These are phyloP conservation scores for Candida loeiensis DNA, from an alignment of 805 yeast species.

Conservation along the genomic window DNA sequence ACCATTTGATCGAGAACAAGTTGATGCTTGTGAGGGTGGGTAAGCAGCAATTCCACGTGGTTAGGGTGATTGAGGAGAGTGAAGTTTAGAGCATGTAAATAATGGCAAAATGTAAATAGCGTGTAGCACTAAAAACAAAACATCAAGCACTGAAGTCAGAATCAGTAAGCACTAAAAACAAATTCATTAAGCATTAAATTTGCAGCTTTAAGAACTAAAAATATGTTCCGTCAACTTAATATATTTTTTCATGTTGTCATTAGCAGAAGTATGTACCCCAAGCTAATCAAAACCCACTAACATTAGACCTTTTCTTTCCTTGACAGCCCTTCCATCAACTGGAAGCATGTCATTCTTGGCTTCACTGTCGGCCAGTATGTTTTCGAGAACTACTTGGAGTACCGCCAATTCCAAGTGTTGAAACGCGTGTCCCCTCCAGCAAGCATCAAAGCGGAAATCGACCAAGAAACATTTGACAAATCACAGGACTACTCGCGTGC, in stretches of 20 bases:
- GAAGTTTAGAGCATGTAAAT: neutral
- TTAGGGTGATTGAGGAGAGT: slow-evolving; percentile 29
- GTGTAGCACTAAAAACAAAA: no score
- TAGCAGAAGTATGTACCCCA: slow-evolving; percentile 24
- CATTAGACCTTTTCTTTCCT: slow-evolving; percentile 45
- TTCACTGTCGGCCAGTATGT: slow-evolving; percentile 70
- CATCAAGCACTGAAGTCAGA: no score
- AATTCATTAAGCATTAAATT: no score
- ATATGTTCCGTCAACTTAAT: no score
- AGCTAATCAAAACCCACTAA: slow-evolving; percentile 1
- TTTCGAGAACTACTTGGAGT: slow-evolving; percentile 72
- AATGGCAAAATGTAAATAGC: no score
- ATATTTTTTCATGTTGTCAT: slow-evolving; percentile 27
- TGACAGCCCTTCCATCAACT: slow-evolving; percentile 68
- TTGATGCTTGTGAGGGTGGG: slow-evolving; percentile 71
- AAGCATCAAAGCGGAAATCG: slow-evolving; percentile 63
- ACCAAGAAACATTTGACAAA: slow-evolving; percentile 68
- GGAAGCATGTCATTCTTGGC: slow-evolving; percentile 75
- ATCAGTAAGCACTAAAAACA: no score
- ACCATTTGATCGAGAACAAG: slow-evolving; percentile 53
- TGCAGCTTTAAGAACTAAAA: no score
- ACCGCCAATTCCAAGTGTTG: slow-evolving; percentile 73
- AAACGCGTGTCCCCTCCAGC: slow-evolving; percentile 57
- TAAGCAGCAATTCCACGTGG: slow-evolving; percentile 60
- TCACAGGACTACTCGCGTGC: slow-evolving; percentile 78